phyloP scores from a whole-genome alignment of 805 yeast genomes.

The Candida endomychidarum region DNA sequence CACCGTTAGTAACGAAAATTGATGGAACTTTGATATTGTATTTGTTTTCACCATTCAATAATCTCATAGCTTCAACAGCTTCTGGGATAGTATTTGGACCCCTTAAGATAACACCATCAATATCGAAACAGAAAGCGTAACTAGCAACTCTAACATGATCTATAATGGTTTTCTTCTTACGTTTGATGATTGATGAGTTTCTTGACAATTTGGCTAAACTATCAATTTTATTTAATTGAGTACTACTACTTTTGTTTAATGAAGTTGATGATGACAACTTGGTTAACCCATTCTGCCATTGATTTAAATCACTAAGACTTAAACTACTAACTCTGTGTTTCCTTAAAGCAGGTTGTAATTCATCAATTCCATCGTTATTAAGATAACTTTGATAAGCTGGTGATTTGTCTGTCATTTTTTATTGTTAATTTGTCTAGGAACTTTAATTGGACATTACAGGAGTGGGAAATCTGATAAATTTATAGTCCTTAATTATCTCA shows the following conservation, averaged over 20 bases:
- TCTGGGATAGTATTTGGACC: slow-evolving; percentile 85
- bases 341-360: slow-evolving; percentile 59
- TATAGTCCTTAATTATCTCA: slow-evolving; percentile 7
- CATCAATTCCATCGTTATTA: slow-evolving; percentile 73
- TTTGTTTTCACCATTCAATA: slow-evolving; percentile 75
- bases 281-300: slow-evolving; percentile 55
- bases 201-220: slow-evolving; percentile 46
- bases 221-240: slow-evolving; percentile 43
- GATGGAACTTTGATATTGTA: slow-evolving; percentile 80
- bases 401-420: slow-evolving; percentile 12
- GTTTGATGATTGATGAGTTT: slow-evolving; percentile 45
- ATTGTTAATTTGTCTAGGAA: not conserved
- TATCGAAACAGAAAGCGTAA: slow-evolving; percentile 89
- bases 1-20: slow-evolving; percentile 87
- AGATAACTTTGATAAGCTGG: slow-evolving; percentile 51
- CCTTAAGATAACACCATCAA: slow-evolving; percentile 84
- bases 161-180: slow-evolving; percentile 52
- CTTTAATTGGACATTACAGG: not conserved
- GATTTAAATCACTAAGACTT: slow-evolving; percentile 63
- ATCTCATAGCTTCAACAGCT: slow-evolving; percentile 68
- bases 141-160: slow-evolving; percentile 75
- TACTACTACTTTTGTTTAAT: slow-evolving; percentile 30
- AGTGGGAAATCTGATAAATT: slow-evolving; percentile 1
- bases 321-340: slow-evolving; percentile 64
- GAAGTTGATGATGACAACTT: slow-evolving; percentile 38